These are phyloP conservation scores for Xylaria curta DNA, from an alignment of 495 filamentous ascomycete species.

Conservation along the genomic window DNA sequence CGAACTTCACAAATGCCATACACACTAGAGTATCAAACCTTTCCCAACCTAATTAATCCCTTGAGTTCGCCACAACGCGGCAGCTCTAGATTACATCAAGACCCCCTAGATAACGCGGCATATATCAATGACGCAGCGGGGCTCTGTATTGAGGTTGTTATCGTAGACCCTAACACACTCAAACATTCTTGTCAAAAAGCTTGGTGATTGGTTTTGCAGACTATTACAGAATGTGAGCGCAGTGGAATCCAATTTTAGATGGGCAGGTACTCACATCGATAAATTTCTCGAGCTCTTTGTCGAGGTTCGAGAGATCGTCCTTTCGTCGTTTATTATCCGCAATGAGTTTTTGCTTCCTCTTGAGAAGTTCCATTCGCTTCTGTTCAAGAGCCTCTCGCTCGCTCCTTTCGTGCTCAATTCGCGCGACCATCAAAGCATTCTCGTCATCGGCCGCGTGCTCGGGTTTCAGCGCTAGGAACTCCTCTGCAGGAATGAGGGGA, in stretches of 20 bases:
- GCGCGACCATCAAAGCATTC: conserved; percentile 84
- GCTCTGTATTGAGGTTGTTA: not conserved
- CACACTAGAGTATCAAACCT: conserved; percentile 15
- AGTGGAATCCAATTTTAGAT: not conserved
- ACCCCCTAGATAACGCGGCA: not conserved
- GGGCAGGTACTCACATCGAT: conserved; percentile 65
- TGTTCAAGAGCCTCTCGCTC: conserved; percentile 88
- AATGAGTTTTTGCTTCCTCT: conserved; percentile 89
- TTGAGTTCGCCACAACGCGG: not conserved
- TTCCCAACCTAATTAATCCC: not conserved
- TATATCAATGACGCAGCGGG: no score
- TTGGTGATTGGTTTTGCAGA: conserved; percentile 86
- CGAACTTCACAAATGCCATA: not conserved
- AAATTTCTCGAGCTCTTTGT: conserved; percentile 89
- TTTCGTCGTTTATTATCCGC: conserved; percentile 95
- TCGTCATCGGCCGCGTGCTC: conserved; percentile 73
- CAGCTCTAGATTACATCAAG: not conserved
- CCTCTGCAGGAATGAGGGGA: conserved; percentile 80
- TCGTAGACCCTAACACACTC: conserved; percentile 25
- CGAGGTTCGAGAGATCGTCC: conserved; percentile 87
- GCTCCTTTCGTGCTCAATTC: conserved; percentile 87
- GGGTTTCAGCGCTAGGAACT: conserved; percentile 81
- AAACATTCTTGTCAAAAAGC: conserved; percentile 76
- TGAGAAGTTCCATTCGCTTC: conserved; percentile 81
- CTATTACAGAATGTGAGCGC: conserved; percentile 47